phyloP scores from a whole-genome alignment of 345 rosid species.

The Salix caprea region DNA sequence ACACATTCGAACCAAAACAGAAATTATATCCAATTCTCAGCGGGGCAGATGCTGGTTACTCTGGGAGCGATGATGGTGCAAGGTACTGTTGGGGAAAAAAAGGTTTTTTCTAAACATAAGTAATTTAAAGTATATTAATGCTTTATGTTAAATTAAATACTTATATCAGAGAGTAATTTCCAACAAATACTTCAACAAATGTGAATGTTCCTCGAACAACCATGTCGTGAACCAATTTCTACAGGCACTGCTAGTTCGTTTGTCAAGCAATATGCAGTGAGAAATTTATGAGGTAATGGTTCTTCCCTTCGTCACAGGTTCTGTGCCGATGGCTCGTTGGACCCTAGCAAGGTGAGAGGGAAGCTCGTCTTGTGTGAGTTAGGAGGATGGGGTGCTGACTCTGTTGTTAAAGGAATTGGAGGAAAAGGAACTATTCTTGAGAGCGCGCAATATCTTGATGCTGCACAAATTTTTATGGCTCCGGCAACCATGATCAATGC shows the following conservation, averaged over 20 bases:
- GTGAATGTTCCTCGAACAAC: no score
- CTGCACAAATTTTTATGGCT: slow-evolving; percentile 73
- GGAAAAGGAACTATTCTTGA: slow-evolving; percentile 58
- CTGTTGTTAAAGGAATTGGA: slow-evolving; percentile 56
- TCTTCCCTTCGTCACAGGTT: slow-evolving; percentile 30
- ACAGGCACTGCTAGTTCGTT: neutral
- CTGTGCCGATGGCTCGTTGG: slow-evolving; percentile 54
- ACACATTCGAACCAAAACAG: slow-evolving; percentile 46
- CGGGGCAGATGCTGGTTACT: slow-evolving; percentile 59
- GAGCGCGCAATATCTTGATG: slow-evolving; percentile 51
- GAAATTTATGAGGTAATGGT: neutral
- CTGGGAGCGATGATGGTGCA: slow-evolving; percentile 33
- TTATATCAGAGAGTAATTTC: no score
- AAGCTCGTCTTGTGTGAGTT: slow-evolving; percentile 57
- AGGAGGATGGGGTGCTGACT: slow-evolving; percentile 47
- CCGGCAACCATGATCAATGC: slow-evolving; percentile 64
- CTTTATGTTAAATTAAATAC: no score
- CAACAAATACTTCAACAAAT: no score
- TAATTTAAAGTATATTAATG: no score
- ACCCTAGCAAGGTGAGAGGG: slow-evolving; percentile 65
- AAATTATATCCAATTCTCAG: slow-evolving; percentile 62
- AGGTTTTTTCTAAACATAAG: no score
- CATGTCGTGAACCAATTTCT: no score
- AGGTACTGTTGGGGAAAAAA: slow-evolving; percentile 27
- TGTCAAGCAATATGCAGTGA: neutral